These are phyloP conservation scores for Podospora didyma DNA, from an alignment of 495 filamentous ascomycete species.

Conservation along the genomic window DNA sequence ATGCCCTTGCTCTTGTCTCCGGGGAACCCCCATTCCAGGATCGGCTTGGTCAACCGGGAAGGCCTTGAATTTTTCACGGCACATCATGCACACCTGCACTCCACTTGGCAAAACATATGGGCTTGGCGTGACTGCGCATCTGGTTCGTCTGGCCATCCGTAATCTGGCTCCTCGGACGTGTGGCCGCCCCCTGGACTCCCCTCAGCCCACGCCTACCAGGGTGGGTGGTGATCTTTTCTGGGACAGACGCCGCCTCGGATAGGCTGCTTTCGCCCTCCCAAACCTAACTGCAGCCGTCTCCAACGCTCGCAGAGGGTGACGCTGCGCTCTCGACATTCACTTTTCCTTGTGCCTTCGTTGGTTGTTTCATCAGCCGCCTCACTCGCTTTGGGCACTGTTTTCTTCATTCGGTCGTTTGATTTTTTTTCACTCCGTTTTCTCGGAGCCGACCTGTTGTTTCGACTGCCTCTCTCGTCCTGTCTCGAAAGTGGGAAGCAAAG, in stretches of 20 bases:
- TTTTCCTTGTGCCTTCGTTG: slow-evolving; percentile 23
- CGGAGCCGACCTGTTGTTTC: background rate
- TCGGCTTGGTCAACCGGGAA: slow-evolving; percentile 13
- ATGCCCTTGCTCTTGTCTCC: background rate
- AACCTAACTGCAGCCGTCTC: background rate
- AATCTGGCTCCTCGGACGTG: too few relatives aligned
- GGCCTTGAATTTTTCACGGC: slow-evolving; percentile 24
- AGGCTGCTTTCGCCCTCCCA: slow-evolving; percentile 1
- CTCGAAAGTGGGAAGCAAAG: background rate
- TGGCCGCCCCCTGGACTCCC: too few relatives aligned
- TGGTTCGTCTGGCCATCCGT: slow-evolving; percentile 4
- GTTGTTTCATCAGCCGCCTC: slow-evolving; percentile 31
- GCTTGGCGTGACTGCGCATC: slow-evolving; percentile 1
- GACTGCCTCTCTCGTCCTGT: background rate
- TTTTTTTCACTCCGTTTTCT: slow-evolving; percentile 9
- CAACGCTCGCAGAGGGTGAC: slow-evolving; percentile 5
- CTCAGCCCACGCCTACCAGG: background rate
- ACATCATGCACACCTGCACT: slow-evolving; percentile 24
- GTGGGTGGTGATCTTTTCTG: slow-evolving; percentile 6
- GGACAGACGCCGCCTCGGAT: background rate
- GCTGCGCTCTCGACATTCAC: slow-evolving; percentile 17
- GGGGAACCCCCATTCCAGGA: slow-evolving; percentile 18
- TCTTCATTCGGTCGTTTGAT: slow-evolving; percentile 35
- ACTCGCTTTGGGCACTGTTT: slow-evolving; percentile 46
- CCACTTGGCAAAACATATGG: background rate